These are phyloP conservation scores for Ophiognomonia clavigignenti-juglandacearum DNA, from an alignment of 2,329 filamentous ascomycete genomes.

Conservation along the genomic window DNA sequence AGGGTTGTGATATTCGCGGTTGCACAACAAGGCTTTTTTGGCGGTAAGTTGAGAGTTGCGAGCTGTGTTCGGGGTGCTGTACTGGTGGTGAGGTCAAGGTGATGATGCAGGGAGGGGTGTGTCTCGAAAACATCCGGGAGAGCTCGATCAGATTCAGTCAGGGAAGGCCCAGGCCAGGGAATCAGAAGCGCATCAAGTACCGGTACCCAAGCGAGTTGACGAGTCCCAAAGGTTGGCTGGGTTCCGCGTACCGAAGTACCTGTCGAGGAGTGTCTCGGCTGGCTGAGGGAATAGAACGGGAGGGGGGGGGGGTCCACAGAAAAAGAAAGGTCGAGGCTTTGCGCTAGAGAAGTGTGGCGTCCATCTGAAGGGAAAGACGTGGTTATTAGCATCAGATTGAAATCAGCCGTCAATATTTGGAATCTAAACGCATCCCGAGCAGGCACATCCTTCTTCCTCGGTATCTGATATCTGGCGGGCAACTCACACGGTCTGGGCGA, in stretches of 20 bases:
- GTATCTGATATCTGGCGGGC: background rate
- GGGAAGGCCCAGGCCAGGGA: background rate
- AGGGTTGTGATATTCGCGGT: slow-evolving; percentile 2
- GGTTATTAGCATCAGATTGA: background rate
- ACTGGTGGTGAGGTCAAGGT: slow-evolving; percentile 1
- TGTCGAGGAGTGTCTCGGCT: slow-evolving; percentile 5
- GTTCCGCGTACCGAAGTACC: slow-evolving; percentile 5
- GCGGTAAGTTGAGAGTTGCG: background rate
- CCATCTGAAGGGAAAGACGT: background rate
- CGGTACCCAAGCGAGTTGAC: slow-evolving; percentile 14
- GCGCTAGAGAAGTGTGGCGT: slow-evolving; percentile 2
- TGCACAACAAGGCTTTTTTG: slow-evolving; percentile 1
- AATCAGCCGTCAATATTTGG: background rate
- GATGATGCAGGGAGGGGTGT: slow-evolving; percentile 14
- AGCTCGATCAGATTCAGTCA: background rate
- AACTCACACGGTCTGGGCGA: background rate
- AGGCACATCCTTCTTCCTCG: too few relatives aligned
- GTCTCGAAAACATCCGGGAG: slow-evolving; percentile 8
- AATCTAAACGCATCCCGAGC: too few relatives aligned
- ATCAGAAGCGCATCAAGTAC: slow-evolving; percentile 7
- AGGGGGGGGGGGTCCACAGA: slow-evolving; percentile 13
- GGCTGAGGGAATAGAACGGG: background rate
- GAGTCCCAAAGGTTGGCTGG: slow-evolving; percentile 6
- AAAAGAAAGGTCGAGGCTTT: slow-evolving; percentile 7
- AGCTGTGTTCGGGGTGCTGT: slow-evolving; percentile 1